phyloP scores from a whole-genome alignment of 352 stramenopile species.

The Globisporangium yorkense region DNA sequence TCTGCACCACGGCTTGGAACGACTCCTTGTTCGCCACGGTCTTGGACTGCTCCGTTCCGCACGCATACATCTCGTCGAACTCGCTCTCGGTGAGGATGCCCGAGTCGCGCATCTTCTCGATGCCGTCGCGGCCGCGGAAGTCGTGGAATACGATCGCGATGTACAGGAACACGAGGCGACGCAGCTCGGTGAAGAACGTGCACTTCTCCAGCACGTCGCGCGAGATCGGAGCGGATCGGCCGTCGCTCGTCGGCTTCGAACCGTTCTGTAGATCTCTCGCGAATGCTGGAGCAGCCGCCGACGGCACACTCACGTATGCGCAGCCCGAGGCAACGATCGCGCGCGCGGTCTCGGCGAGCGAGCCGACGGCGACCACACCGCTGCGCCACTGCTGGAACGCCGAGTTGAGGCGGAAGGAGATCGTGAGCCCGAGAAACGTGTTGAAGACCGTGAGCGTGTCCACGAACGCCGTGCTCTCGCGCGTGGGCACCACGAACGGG shows the following conservation, averaged over 20 bases:
- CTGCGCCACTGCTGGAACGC: conserved; percentile 74
- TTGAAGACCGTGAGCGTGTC: conserved; percentile 85
- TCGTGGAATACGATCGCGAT: conserved; percentile 82
- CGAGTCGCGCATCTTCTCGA: conserved; percentile 55
- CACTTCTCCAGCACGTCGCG: conserved; percentile 65
- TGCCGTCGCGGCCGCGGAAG: conserved; percentile 59
- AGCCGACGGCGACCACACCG: conserved; percentile 56
- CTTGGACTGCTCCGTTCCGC: conserved; percentile 50
- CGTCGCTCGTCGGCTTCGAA: conserved; percentile 3
- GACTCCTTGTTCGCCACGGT: conserved; percentile 39
- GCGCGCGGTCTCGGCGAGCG: conserved; percentile 52
- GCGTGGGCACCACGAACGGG: conserved; percentile 58
- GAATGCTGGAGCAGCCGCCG: neutral
- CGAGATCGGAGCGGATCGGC: conserved; percentile 22
- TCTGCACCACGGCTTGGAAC: conserved; percentile 47
- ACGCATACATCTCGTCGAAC: conserved; percentile 68
- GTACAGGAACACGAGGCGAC: conserved; percentile 75
- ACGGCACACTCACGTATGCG: conserved; percentile 52
- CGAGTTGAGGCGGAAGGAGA: conserved; percentile 81
- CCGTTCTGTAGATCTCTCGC: neutral
- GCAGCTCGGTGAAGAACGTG: conserved; percentile 71
- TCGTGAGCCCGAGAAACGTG: conserved; percentile 71
- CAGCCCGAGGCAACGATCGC: conserved; percentile 70
- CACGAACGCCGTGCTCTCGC: conserved; percentile 63
- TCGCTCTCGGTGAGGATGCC: conserved; percentile 54